Evolutionary conservation across 2,329 filamentous ascomycete species (phyloP).

Genomic region (Rhynchosporium secalis): DNA sequence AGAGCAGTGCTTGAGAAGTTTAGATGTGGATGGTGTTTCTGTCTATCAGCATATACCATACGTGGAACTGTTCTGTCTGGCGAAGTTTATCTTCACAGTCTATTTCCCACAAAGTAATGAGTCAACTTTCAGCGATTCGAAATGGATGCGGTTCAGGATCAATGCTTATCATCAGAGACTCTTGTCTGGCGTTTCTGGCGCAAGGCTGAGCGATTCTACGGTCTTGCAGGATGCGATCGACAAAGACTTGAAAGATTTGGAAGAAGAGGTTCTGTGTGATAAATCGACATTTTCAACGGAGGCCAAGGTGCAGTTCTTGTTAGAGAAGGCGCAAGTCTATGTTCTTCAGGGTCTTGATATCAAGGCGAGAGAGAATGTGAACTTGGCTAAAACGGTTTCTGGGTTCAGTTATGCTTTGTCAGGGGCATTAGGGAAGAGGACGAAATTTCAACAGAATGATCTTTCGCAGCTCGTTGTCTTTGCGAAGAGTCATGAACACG

Average conservation of each 20-base stretch:
- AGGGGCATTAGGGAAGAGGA: slow-evolving; percentile 82
- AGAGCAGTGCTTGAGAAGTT: slow-evolving; percentile 62
- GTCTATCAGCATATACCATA: slow-evolving; percentile 83
- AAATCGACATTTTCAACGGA: slow-evolving; percentile 45
- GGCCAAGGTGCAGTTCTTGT: slow-evolving; percentile 67
- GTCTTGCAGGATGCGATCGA: slow-evolving; percentile 62
- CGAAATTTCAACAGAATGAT: slow-evolving; percentile 75
- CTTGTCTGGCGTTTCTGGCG: slow-evolving; percentile 43
- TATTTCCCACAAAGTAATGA: slow-evolving; percentile 37
- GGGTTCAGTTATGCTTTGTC: slow-evolving; percentile 80
- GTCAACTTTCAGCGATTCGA: slow-evolving; percentile 34
- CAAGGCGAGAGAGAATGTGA: slow-evolving; percentile 70
- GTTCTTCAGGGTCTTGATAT: slow-evolving; percentile 81
- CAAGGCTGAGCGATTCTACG: slow-evolving; percentile 54
- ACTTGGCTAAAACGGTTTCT: slow-evolving; percentile 64
- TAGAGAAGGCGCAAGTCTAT: slow-evolving; percentile 82
- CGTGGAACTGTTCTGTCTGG: slow-evolving; percentile 80
- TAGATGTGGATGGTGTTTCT: slow-evolving; percentile 81
- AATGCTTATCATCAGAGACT: slow-evolving; percentile 73
- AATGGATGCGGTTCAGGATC: slow-evolving; percentile 61
- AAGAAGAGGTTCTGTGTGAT: slow-evolving; percentile 43
- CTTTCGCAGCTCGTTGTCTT: slow-evolving; percentile 89
- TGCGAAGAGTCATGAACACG: slow-evolving; percentile 64
- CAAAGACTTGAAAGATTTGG: slow-evolving; percentile 54
- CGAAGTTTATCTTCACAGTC: slow-evolving; percentile 51